A percentile compares a stretch with the other conserved stretches of the same genome.
These are phyloP conservation scores for Benincasa hispida DNA, from an alignment of 306 rosid species.

Conservation along the genomic window DNA sequence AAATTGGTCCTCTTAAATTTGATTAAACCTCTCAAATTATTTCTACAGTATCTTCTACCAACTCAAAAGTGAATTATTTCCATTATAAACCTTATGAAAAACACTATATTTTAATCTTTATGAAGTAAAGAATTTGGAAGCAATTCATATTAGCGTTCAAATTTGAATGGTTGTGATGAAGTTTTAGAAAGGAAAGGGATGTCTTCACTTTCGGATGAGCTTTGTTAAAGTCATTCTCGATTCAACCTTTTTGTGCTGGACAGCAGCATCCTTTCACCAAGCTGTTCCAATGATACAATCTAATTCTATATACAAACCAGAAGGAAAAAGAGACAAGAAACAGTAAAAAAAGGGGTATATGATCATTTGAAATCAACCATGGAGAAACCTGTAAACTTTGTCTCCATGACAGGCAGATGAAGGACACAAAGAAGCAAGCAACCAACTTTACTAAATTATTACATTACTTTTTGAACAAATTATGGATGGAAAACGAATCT, in stretches of 20 bases:
- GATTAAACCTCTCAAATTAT: too few species aligned
- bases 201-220: neutral
- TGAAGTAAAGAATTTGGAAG: neutral
- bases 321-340: neutral
- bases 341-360: neutral
- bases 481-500: constrained; percentile 11
- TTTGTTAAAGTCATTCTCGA: neutral
- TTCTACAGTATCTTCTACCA: too few species aligned
- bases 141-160: neutral
- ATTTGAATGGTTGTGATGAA: neutral
- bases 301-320: neutral
- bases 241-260: neutral
- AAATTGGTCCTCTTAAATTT: too few species aligned
- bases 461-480: constrained; percentile 2
- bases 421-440: neutral
- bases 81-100: too few species aligned
- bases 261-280: neutral
- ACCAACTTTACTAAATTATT: neutral
- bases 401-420: constrained; percentile 2
- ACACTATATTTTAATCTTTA: too few species aligned
- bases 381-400: neutral
- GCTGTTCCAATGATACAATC: neutral
- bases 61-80: too few species aligned
- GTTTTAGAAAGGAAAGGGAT: neutral
- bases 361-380: neutral